Evolutionary conservation across 768 basidiomycete genomes (phyloP).

Genomic region (Rhodotorula graminis): DNA sequence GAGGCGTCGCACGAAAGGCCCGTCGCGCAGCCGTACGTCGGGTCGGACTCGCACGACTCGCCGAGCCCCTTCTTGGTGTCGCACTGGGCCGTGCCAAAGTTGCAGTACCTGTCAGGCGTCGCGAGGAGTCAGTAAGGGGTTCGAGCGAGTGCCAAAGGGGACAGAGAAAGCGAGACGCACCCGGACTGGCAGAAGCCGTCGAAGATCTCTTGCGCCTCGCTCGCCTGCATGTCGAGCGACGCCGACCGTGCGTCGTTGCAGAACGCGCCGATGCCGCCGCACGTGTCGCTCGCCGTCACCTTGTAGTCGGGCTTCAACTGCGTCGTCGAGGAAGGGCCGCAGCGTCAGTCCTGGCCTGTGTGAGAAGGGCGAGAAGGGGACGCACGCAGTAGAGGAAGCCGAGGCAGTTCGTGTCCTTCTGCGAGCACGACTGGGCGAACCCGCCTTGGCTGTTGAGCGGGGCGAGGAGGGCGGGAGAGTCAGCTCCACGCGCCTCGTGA

Average conservation of each 20-base stretch:
- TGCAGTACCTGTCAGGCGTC: slow-evolving; percentile 33
- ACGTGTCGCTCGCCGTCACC: slow-evolving; percentile 7
- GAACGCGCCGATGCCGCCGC: slow-evolving; percentile 16
- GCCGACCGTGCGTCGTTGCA: slow-evolving; percentile 5
- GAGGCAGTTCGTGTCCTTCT: slow-evolving; percentile 6
- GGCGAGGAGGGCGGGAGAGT: too few relatives aligned
- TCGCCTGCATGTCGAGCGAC: neutral
- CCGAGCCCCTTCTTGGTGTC: neutral
- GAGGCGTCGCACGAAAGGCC: neutral
- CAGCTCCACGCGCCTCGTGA: neutral
- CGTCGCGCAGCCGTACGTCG: neutral
- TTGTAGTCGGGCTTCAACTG: neutral
- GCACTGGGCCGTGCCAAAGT: slow-evolving; percentile 4
- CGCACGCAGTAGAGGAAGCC: slow-evolving; percentile 29
- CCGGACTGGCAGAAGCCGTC: slow-evolving; percentile 22
- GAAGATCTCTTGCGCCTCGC: slow-evolving; percentile 20
- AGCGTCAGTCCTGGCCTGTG: too few relatives aligned
- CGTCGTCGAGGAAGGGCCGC: too few relatives aligned
- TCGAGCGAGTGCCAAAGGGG: neutral
- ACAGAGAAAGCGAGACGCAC: neutral
- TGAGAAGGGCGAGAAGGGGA: too few relatives aligned
- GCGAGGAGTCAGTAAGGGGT: too few relatives aligned
- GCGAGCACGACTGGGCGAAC: slow-evolving; percentile 9
- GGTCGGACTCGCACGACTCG: neutral
- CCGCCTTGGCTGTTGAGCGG: slow-evolving; percentile 10